Base-by-base conservation (phyloP, 2,329 filamentous ascomycete genomes). In the Dothiorella sarmentorum region DNA sequence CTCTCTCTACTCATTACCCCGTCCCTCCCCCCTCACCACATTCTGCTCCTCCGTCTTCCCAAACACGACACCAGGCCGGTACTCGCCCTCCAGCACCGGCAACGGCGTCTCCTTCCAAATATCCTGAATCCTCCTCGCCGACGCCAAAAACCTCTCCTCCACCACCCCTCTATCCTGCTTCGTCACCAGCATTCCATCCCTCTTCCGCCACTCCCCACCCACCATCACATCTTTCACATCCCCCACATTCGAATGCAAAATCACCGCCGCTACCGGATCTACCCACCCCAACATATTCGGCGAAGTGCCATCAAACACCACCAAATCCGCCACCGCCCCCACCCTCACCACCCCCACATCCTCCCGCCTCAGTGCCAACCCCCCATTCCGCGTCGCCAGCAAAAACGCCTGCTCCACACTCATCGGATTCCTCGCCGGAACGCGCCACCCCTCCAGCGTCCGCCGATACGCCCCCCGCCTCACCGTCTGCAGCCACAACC, bases 301-400 rank as follows among this genome's bases (percentile, higher is more conserved):
- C 0, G 75, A 73, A 1, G 73, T 69, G 0, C 78, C 80, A 59
- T 83, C 73, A 71, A 79, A 84, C 0, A 84, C 71, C 0, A 83
- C 71, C 0, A 85, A 47, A 63, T 85, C 82, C 0, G 81, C 81
- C 64, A 82, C 82, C n/a, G 81, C 80, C 3, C 81, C 81, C 1
- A 67, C 67, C 0, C 66, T 65, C 20, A 84, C 70, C 27, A 79
- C 71, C n/a, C 82, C 82, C 0, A 85, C 68, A 62, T 84, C 82
- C 0, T 71, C 68, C 0, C 80, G 71, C 10, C 79, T 73, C 2
- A 85, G 71, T 0, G 82, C 79, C 1, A 80, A 74, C 0, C 72
- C 82, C 1, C 82, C 82, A 3, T 75, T 73, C 2, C 81, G 73
- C 0, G 82, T 85, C 0, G 80, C 78, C 15, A 85, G 74, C 18